Conservation (phyloP, 1,284 basidiomycete genomes). For the Ceratobasidium sp. region DNA sequence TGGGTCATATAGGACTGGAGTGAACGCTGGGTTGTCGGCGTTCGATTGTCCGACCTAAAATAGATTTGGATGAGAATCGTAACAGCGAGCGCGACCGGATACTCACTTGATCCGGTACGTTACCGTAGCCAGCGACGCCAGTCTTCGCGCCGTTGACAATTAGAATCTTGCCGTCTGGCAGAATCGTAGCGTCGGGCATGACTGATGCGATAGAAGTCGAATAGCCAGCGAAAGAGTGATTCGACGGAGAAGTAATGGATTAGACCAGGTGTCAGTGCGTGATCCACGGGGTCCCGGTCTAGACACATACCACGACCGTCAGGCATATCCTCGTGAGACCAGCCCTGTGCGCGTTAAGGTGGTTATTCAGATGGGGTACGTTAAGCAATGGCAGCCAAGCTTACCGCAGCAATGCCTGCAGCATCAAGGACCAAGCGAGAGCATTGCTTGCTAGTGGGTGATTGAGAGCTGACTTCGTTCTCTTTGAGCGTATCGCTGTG, state of each 20-base stretch:
- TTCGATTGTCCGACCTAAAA: constrained; percentile 80
- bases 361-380: too few relatives aligned
- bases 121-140: constrained; percentile 88
- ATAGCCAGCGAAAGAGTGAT: constrained; percentile 84
- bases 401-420: constrained; percentile 56
- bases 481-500: constrained; percentile 49
- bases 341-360: constrained; percentile 62
- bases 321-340: constrained; percentile 82
- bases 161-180: constrained; percentile 82
- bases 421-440: constrained; percentile 59
- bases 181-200: constrained; percentile 83
- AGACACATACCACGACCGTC: constrained; percentile 62
- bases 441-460: constrained; percentile 58
- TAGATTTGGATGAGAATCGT: constrained; percentile 70
- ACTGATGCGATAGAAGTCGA: constrained; percentile 74
- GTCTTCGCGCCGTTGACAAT: constrained; percentile 82
- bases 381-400: background rate
- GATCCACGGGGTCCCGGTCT: constrained; percentile 3
- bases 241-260: background rate
- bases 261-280: constrained; percentile 18
- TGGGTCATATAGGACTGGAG: constrained; percentile 82
- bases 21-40: constrained; percentile 81
- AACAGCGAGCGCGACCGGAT: constrained; percentile 63
- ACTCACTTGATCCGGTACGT: constrained; percentile 71
- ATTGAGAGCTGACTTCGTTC: constrained; percentile 48